Base-by-base conservation (phyloP, 1,284 basidiomycete species). In the Amylostereum areolatum region DNA sequence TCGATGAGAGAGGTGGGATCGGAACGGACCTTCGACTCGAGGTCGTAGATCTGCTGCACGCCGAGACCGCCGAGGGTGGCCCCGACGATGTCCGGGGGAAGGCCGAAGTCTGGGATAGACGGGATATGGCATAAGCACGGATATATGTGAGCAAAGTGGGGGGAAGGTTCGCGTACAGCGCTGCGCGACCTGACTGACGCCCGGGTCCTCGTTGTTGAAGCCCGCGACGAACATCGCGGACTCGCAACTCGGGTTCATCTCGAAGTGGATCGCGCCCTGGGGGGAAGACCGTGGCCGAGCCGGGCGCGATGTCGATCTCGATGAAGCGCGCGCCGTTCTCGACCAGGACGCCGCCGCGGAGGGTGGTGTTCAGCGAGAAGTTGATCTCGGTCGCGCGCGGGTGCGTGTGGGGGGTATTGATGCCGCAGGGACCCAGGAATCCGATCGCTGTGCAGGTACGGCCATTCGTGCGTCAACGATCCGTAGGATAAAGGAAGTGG, bases 311-410 rank as follows among this genome's bases (percentile, higher is more conserved):
- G n/a, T n/a, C n/a, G n/a, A n/a, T n/a, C n/a, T n/a, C n/a, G n/a
- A n/a, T n/a, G n/a, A n/a, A n/a, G n/a, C n/a, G n/a, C n/a, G n/a
- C n/a, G n/a, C n/a, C n/a, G n/a, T n/a, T n/a, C n/a, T n/a, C n/a
- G n/a, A n/a, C n/a, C n/a, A n/a, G n/a, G n/a, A n/a, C n/a, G n/a
- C n/a, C n/a, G n/a, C n/a, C n/a, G n/a, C n/a, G n/a, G n/a, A n/a
- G n/a, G n/a, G n/a, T n/a, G 9, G 41, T 43, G 41, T 43, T 43
- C 10, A 43, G 12, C n/a, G 56, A 54, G 52, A 59, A 56, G 43
- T 60, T 57, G 53, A 66, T 59, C 51, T 66, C 64, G 10, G 65
- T 64, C 3, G 63, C 63, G 9, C 64, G 59, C 2, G 64, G 65
- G 47, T 66, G 64, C 32, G 52, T 61, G 55, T 66, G 65, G 4